Evolutionary conservation across 345 rosid genomes (phyloP).

Genomic region (Corymbia maculata): DNA sequence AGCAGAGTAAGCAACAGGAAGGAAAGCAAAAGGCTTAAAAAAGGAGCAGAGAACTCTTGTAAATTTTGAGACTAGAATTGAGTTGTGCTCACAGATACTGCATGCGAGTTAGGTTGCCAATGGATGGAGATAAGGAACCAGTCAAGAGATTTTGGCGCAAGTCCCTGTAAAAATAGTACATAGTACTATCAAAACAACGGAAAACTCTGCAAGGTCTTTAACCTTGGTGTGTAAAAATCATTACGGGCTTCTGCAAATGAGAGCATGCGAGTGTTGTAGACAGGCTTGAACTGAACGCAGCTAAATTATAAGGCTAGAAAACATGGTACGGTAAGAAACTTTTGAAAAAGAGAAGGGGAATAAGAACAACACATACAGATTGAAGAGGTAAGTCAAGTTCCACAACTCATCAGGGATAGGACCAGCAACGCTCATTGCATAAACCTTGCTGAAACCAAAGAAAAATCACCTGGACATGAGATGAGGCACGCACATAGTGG

Average conservation of each 20-base stretch:
- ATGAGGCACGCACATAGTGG: not conserved
- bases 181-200: constrained; percentile 20
- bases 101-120: constrained; percentile 40
- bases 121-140: constrained; percentile 36
- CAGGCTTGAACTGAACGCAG: not conserved
- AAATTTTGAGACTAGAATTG: constrained; percentile 11
- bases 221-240: not conserved
- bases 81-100: constrained; percentile 44
- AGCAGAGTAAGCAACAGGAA: not conserved
- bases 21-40: not conserved
- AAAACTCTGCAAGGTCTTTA: not conserved
- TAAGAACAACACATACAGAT: constrained; percentile 15
- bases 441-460: constrained; percentile 22
- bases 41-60: not conserved
- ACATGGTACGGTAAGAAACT: not conserved
- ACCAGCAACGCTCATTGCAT: constrained; percentile 19
- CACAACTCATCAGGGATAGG: constrained; percentile 41
- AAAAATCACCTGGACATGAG: not conserved
- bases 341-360: not conserved
- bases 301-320: not conserved
- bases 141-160: constrained; percentile 37
- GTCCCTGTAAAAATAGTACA: constrained; percentile 15
- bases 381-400: constrained; percentile 29
- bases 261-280: not conserved
- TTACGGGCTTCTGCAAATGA: not conserved